Evolutionary conservation across 192 early-diverging fungal species (phyloP), one percentile per base, ranked within the genome.

Genomic region (Backusella circina): DNA sequence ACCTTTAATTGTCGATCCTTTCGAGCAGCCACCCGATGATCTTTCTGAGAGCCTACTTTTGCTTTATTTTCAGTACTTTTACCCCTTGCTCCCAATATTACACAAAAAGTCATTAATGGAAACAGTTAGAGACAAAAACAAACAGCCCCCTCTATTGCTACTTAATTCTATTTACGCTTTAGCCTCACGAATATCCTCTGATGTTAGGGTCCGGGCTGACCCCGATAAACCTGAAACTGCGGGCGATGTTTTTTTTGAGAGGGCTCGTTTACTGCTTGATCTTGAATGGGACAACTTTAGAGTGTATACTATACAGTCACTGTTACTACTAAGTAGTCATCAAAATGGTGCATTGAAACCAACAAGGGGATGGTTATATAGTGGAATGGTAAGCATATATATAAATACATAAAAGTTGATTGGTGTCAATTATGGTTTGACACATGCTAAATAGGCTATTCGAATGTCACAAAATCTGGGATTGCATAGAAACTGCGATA

Each of bases 401-500:
- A 37, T 21, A 1, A n/a, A 15, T 41, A 41, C 16, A 16, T 38
- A 38, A 10, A 39, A n/a, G 7, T 26, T 44, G 35, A 70, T 23
- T n/a, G 23, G 68, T 15, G 28, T 67, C 8, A 8, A 21, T 36
- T 36, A 21, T n/a, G 16, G 65, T 10, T 36, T 31, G 15, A 67
- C 30, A 35, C 65, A 33, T 31, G 12, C 2, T 32, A 54, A 31
- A 51, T 65, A 82, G 82, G 93, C 93, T 37, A 88, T 89, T n/a
- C 81, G 91, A 64, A 90, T 93, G 83, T 91, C 91, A 8, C 91
- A 92, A 76, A 92, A 95, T 77, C 66, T 95, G 35, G 93, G 93
- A 10, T 86, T 95, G 65, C 90, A 95, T 69, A 85, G 93, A 37
- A 90, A 92, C 78, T 86, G 84, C 18, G 75, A 83, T 16, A 80